phyloP scores from a whole-genome alignment of 371 early-diverging fungal genomes.

The Mucor saturninus region DNA sequence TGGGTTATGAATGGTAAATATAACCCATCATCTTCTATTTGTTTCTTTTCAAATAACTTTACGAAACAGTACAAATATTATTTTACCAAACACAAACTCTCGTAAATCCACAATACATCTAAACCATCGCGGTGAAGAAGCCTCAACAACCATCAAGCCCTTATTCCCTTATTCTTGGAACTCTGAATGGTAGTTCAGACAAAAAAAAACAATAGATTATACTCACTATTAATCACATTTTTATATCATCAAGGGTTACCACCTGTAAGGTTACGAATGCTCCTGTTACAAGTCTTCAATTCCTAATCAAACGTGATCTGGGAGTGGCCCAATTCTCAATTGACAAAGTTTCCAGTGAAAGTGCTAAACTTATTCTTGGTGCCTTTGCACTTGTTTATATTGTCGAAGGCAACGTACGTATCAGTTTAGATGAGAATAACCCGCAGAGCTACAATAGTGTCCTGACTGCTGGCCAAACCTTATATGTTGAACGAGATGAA shows the following conservation, averaged over 20 bases:
- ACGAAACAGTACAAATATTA: slow-evolving; percentile 38
- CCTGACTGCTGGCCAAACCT: slow-evolving; percentile 55
- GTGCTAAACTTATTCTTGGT: slow-evolving; percentile 57
- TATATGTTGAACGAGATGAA: slow-evolving; percentile 67
- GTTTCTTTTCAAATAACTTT: slow-evolving; percentile 22
- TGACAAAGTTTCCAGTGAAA: slow-evolving; percentile 49
- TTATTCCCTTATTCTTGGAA: slow-evolving; percentile 68
- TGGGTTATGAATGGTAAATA: slow-evolving; percentile 61
- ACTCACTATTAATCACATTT: no score
- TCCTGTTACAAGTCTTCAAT: slow-evolving; percentile 59
- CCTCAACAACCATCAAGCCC: slow-evolving; percentile 56
- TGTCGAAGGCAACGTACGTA: slow-evolving; percentile 59
- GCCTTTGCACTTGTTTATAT: slow-evolving; percentile 65
- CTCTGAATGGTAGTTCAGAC: slow-evolving; percentile 54
- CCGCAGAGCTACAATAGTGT: slow-evolving; percentile 24
- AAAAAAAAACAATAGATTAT: background rate
- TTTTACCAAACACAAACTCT: slow-evolving; percentile 29
- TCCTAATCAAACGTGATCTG: slow-evolving; percentile 57
- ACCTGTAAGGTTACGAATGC: slow-evolving; percentile 55
- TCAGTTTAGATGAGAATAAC: slow-evolving; percentile 54
- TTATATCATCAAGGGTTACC: slow-evolving; percentile 30
- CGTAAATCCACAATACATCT: slow-evolving; percentile 46
- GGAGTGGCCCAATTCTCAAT: slow-evolving; percentile 48
- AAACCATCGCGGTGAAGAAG: slow-evolving; percentile 65
- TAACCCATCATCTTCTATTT: no score